phyloP scores from a whole-genome alignment of 2,329 filamentous ascomycete genomes.

The Colletotrichum tropicale region DNA sequence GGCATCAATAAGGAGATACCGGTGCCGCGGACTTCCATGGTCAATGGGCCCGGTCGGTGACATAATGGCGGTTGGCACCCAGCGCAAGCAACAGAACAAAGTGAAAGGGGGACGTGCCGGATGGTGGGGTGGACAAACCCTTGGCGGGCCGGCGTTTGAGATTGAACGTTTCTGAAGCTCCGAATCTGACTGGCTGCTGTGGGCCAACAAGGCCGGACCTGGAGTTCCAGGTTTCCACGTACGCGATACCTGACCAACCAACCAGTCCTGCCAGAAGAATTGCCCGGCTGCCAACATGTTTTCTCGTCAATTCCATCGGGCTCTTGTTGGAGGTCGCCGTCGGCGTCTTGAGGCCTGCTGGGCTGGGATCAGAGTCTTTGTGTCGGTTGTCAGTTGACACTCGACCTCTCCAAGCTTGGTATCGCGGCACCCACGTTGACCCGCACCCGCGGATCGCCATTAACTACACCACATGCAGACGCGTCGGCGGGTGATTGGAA shows the following conservation, averaged over 20 bases:
- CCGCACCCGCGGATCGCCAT: constrained; percentile 16
- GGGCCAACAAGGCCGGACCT: not conserved
- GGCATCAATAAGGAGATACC: not conserved
- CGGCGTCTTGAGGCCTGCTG: not conserved
- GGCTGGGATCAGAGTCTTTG: not conserved
- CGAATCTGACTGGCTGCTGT: constrained; percentile 12
- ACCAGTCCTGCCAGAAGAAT: not conserved
- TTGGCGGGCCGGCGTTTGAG: constrained; percentile 19
- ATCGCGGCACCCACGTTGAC: constrained; percentile 6
- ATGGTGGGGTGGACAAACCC: not conserved
- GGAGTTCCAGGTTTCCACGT: not conserved
- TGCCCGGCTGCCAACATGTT: not conserved
- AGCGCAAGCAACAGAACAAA: not conserved
- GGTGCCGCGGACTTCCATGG: not conserved
- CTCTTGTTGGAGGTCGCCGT: not conserved
- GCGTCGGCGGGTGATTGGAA: not conserved
- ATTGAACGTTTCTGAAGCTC: constrained; percentile 19
- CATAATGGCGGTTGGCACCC: not conserved
- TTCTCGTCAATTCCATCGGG: not conserved
- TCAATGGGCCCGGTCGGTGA: not conserved
- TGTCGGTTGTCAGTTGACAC: not conserved
- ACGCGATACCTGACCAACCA: not conserved
- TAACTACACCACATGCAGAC: not conserved
- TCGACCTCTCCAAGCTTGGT: not conserved
- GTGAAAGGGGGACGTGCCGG: not conserved